A percentile compares a stretch with the other conserved stretches of the same genome.
Evolutionary conservation across 768 basidiomycete species (phyloP).

Genomic region (Leccinum subtestaceum): DNA sequence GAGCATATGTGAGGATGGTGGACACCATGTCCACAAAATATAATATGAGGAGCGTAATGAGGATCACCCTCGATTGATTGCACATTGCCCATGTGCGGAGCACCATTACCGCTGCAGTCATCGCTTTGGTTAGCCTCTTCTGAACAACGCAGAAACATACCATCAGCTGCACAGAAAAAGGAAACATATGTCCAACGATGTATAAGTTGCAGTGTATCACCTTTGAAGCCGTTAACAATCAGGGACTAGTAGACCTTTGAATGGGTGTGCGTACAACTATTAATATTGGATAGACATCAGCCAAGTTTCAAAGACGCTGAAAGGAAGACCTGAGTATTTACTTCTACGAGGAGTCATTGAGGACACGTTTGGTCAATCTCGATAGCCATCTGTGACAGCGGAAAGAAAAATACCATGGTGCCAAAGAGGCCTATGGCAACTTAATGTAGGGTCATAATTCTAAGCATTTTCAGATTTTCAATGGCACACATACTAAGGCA

Average conservation of each 20-base stretch:
- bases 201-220: background rate
- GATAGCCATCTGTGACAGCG: background rate
- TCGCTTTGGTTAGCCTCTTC: background rate
- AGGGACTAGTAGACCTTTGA: background rate
- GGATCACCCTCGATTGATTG: background rate
- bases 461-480: background rate
- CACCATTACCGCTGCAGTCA: background rate
- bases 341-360: no score
- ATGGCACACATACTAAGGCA: background rate
- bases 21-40: background rate
- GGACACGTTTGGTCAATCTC: no score
- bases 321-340: no score
- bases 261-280: background rate
- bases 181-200: background rate
- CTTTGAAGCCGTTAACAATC: background rate
- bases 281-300: background rate
- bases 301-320: no score
- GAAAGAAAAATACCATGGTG: background rate
- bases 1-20: background rate
- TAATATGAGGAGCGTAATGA: background rate
- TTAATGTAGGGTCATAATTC: background rate
- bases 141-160: background rate
- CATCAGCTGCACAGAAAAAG: background rate
- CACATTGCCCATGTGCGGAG: slow-evolving; percentile 1
- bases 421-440: background rate